Evolutionary conservation across 805 yeast genomes (phyloP), one percentile per base, ranked within the genome.

Genomic region (Yamadazyma sp.): DNA sequence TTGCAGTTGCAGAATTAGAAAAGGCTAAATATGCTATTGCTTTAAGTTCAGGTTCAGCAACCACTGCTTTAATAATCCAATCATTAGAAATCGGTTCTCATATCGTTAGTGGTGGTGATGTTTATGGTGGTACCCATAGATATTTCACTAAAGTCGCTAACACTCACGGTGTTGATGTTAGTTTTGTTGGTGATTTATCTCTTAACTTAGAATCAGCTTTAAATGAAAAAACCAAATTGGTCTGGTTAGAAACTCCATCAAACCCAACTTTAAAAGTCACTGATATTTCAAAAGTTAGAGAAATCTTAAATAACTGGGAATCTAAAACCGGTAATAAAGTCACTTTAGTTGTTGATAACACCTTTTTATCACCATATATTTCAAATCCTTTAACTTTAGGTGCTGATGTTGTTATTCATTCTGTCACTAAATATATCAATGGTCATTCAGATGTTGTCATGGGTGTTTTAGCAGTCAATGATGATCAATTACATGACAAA

Each of bases 371-470:
- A 12, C 95, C 95, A 53, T 86, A 86, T 68, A 65, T 86, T 52
- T 86, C 88, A 45, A 86, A 84, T 70, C 96, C 95, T 46, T 73
- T 86, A 57, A 67, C 62, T 44, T 80, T 71, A 48, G 95, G 96
- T 48, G 95, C 93, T 36, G 95, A 86, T 54, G 76, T 86, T 42
- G 94, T 86, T 32, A 82, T 84, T 29, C 95, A 86, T 67, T 83
- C 93, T 12, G 94, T 86, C 43, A 85, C 96, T 54, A 86, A 86
- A 64, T 87, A 84, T 70, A 80, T 86, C 64, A 86, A 86, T 55
- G 96, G 96, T 47, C 96, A 86, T 67, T 84, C 94, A 17, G 95
- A 86, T 56, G 95, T 86, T 15, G 93, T 86, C 33, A 75, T 86
- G 69, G 96, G 96, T 51, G 80, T 84, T 36, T 76, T 84, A 43